These are phyloP conservation scores for Salicornia ramosissima DNA, from an alignment of 148 eudicot species.

Conservation along the genomic window DNA sequence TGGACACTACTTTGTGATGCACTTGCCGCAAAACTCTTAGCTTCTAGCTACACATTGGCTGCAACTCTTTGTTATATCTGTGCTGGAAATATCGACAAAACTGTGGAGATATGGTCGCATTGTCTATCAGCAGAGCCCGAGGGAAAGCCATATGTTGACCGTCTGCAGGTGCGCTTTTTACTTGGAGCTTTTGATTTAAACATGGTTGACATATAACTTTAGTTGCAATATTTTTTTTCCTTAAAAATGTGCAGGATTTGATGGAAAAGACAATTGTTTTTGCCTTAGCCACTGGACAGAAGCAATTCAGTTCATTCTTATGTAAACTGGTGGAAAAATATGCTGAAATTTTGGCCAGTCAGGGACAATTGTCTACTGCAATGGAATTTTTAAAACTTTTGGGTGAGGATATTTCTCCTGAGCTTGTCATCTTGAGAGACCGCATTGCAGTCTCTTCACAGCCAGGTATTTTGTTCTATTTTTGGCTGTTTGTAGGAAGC, in stretches of 20 bases:
- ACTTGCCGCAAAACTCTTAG: constrained; percentile 83
- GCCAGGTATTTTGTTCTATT: constrained; percentile 42
- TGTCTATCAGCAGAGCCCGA: constrained; percentile 54
- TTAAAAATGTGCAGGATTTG: constrained; percentile 51
- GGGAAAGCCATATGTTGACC: constrained; percentile 78
- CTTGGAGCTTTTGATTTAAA: background rate
- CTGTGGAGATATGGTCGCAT: constrained; percentile 88
- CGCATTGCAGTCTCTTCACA: constrained; percentile 71
- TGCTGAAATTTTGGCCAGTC: constrained; percentile 96
- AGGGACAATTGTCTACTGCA: constrained; percentile 86
- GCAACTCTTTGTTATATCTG: constrained; percentile 93
- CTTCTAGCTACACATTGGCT: constrained; percentile 68
- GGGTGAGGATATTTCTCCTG: constrained; percentile 89
- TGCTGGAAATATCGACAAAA: constrained; percentile 91
- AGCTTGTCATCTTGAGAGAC: constrained; percentile 76
- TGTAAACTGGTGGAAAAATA: constrained; percentile 94
- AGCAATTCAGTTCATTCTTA: constrained; percentile 76
- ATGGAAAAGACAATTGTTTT: constrained; percentile 96
- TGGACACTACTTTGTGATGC: constrained; percentile 84
- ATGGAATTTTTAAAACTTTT: constrained; percentile 82
- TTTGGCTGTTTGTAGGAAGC: background rate
- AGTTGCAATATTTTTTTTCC: background rate
- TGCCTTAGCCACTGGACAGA: constrained; percentile 92
- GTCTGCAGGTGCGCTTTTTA: constrained; percentile 61
- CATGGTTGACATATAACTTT: background rate